phyloP scores from a whole-genome alignment of 805 yeast genomes.

The Ogataea ganodermae region DNA sequence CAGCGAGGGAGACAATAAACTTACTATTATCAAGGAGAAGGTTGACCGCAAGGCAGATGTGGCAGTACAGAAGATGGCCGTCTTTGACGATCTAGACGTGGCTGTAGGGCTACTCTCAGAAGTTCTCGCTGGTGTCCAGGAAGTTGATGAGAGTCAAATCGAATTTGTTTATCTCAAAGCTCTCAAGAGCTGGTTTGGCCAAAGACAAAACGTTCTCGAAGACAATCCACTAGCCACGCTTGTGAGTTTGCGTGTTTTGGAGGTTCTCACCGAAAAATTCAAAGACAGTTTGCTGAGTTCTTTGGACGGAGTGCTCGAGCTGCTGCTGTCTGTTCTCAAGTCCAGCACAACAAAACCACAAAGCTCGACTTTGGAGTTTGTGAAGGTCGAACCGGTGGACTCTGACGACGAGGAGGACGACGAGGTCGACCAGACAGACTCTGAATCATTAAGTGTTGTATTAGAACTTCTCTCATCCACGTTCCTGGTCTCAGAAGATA shows the following conservation, averaged over 20 bases:
- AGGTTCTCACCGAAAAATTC: constrained; percentile 57
- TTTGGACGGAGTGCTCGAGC: constrained; percentile 56
- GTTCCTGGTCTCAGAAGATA: constrained; percentile 27
- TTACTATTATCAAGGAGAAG: constrained; percentile 29
- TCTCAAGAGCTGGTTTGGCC: constrained; percentile 61
- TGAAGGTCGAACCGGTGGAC: constrained; percentile 19
- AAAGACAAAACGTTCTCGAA: constrained; percentile 21
- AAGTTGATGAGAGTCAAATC: constrained; percentile 49
- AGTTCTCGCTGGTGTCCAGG: constrained; percentile 36
- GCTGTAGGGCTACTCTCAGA: constrained; percentile 39
- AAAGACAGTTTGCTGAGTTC: constrained; percentile 57
- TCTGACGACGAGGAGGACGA: constrained; percentile 47
- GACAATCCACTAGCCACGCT: constrained; percentile 56
- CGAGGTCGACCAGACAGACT: constrained; percentile 41
- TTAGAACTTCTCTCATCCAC: constrained; percentile 42
- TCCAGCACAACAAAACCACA: neutral
- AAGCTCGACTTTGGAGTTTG: constrained; percentile 2
- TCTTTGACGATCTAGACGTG: constrained; percentile 45
- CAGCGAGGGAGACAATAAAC: constrained; percentile 42
- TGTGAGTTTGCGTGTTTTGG: constrained; percentile 64
- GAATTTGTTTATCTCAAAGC: constrained; percentile 50
- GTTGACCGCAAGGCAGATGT: constrained; percentile 7
- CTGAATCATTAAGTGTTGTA: constrained; percentile 36
- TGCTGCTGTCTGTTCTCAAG: constrained; percentile 46
- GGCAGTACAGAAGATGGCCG: constrained; percentile 12